phyloP scores from a whole-genome alignment of 2,329 filamentous ascomycete species.

The Paradendryphiella salina region DNA sequence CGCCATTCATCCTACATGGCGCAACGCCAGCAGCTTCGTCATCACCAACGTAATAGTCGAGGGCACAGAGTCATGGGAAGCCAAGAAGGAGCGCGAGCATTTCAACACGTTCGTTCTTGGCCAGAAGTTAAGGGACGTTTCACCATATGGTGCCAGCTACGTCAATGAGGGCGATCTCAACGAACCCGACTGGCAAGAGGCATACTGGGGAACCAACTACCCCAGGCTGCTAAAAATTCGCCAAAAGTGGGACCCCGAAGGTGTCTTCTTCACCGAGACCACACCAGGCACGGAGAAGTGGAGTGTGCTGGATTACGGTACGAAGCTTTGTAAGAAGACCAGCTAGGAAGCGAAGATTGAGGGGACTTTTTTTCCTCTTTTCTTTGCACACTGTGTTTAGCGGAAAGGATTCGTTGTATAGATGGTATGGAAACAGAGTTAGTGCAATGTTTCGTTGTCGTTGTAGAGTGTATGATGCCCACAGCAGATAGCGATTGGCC shows the following conservation, averaged over 20 bases:
- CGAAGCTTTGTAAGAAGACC: conserved; percentile 39
- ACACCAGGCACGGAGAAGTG: conserved; percentile 44
- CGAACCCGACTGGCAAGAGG: conserved; percentile 44
- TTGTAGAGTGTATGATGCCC: too few species aligned
- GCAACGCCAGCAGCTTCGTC: conserved; percentile 43
- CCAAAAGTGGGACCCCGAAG: conserved; percentile 42
- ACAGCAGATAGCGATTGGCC: too few species aligned
- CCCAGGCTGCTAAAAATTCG: conserved; percentile 34
- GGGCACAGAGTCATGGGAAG: conserved; percentile 38
- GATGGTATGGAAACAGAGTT: too few species aligned
- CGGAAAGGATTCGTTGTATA: neutral
- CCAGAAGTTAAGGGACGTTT: conserved; percentile 36
- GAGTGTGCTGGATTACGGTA: conserved; percentile 41
- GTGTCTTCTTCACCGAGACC: conserved; percentile 42
- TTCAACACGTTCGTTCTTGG: conserved; percentile 40
- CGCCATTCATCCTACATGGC: conserved; percentile 42
- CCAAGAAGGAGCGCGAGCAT: conserved; percentile 32
- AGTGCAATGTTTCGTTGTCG: too few species aligned
- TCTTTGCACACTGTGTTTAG: neutral
- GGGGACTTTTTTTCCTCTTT: neutral
- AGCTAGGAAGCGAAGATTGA: neutral
- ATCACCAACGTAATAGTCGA: conserved; percentile 40
- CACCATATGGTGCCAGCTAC: conserved; percentile 39
- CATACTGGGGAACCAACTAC: conserved; percentile 45
- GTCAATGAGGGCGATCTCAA: conserved; percentile 45